Evolutionary conservation across 495 filamentous ascomycete genomes (phyloP).

Genomic region (Penicillium odoratum): DNA sequence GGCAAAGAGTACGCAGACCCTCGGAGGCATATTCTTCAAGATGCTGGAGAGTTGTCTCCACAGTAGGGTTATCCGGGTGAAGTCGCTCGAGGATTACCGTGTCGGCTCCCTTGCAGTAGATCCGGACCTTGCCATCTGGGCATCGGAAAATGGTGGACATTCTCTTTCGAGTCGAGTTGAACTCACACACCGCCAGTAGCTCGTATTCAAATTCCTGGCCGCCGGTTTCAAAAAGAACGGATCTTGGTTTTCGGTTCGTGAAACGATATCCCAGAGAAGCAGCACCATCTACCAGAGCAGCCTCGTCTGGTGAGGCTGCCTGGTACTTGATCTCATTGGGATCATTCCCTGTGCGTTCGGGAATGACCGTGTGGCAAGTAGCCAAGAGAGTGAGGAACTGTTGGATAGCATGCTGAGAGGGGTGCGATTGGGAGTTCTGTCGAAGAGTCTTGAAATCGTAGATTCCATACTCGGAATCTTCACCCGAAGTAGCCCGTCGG

Average conservation of each 20-base stretch:
- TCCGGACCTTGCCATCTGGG: conserved; percentile 90
- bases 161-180: conserved; percentile 95
- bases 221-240: conserved; percentile 75
- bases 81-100: conserved; percentile 95
- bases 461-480: conserved; percentile 78
- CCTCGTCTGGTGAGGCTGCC: conserved; percentile 96
- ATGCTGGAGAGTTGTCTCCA: conserved; percentile 86
- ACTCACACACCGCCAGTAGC: conserved; percentile 93
- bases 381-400: conserved; percentile 87
- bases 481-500: conserved; percentile 65
- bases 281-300: conserved; percentile 92
- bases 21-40: conserved; percentile 98
- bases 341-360: conserved; percentile 75
- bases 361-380: conserved; percentile 97
- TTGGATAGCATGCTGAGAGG: conserved; percentile 69
- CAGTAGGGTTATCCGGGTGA: conserved; percentile 72
- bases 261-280: conserved; percentile 84
- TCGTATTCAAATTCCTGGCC: conserved; percentile 81
- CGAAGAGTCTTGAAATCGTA: conserved; percentile 80
- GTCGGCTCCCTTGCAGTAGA: conserved; percentile 96
- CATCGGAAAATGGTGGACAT: conserved; percentile 98
- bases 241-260: conserved; percentile 80
- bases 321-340: conserved; percentile 90
- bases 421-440: conserved; percentile 72
- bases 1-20: conserved; percentile 89